phyloP scores from a whole-genome alignment of 306 rosid species.

The Cyclanthera cordifolia region DNA sequence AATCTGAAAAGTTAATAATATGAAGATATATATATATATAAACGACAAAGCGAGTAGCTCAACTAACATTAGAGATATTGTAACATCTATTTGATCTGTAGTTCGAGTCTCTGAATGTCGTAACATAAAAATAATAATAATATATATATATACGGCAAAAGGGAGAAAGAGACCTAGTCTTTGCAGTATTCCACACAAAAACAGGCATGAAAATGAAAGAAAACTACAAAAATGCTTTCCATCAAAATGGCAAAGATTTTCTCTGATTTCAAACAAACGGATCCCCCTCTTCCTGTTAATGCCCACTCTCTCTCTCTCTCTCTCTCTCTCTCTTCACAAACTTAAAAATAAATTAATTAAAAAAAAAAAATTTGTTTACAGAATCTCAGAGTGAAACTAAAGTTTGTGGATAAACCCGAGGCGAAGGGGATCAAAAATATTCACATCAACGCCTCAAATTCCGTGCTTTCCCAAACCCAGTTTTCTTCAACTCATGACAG shows the following conservation, averaged over 20 bases:
- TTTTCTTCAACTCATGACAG: background rate
- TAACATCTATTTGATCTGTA: no score
- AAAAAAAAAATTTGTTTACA: background rate
- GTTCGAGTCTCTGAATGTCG: no score
- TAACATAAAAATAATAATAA: background rate
- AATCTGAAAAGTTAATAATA: no score
- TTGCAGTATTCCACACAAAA: constrained; percentile 15
- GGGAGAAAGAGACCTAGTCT: constrained; percentile 12
- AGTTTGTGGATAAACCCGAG: background rate
- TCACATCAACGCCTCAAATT: constrained; percentile 43
- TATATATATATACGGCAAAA: background rate
- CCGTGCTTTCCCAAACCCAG: constrained; percentile 21
- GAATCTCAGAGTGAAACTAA: background rate
- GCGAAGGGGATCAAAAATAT: constrained; percentile 8
- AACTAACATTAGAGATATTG: no score
- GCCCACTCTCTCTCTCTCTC: background rate
- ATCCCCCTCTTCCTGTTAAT: background rate
- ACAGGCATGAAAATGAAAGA: background rate
- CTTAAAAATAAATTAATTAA: no score
- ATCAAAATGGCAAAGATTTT: constrained; percentile 19
- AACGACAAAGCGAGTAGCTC: no score
- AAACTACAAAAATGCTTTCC: background rate
- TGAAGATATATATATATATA: no score
- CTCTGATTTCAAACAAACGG: background rate
- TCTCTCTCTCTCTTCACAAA: background rate